Conservation (phyloP, 2,329 filamentous ascomycete genomes). For the Hypoxylon rubiginosum region DNA sequence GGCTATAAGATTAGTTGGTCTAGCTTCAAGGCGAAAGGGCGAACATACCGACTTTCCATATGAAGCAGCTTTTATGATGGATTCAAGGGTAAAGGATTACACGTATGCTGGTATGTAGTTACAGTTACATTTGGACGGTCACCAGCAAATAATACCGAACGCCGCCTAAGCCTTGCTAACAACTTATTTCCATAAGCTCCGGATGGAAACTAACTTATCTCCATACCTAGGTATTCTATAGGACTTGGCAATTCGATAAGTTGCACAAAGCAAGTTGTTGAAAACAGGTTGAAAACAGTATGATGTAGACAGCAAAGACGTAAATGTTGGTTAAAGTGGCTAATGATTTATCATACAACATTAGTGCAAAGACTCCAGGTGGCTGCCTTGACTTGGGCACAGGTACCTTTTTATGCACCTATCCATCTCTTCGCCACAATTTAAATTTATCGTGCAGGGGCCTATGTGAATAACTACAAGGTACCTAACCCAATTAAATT, state of each 20-base stretch:
- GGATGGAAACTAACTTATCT: neutral
- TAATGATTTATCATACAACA: no score
- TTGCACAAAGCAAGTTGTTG: no score
- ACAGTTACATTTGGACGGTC: neutral
- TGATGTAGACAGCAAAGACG: no score
- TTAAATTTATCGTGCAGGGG: neutral
- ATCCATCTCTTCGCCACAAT: slow-evolving; percentile 1
- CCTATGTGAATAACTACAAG: neutral
- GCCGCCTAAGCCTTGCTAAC: neutral
- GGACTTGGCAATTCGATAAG: no score
- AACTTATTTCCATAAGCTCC: neutral
- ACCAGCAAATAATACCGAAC: neutral
- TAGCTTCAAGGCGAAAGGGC: neutral
- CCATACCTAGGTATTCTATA: no score
- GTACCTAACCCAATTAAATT: neutral
- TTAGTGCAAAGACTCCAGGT: no score
- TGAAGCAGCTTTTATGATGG: neutral
- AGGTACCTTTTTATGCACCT: neutral
- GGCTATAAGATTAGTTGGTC: neutral
- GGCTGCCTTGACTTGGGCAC: no score
- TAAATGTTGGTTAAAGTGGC: no score
- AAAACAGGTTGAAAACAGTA: no score
- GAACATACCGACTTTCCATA: neutral
- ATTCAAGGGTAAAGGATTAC: neutral
- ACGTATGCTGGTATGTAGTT: neutral